Conservation (phyloP, 257 asterid genomes). For the Solanum clarkiae region DNA sequence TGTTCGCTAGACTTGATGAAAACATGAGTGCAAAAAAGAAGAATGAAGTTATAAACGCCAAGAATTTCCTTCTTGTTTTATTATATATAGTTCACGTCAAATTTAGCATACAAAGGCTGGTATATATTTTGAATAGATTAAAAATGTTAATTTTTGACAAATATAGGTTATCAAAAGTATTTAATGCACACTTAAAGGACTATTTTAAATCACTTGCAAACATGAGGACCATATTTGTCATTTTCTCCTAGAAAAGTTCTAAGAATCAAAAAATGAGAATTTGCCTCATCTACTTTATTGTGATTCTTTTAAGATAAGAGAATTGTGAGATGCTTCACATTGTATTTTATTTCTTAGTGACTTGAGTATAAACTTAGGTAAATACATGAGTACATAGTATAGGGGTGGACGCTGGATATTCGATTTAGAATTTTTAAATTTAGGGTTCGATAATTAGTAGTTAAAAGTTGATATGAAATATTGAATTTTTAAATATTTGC, state of each 20-base stretch:
- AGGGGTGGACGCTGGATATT: too few species aligned
- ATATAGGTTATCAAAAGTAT: neutral
- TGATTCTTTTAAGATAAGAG: neutral
- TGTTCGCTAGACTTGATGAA: neutral
- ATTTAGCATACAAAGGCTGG: neutral
- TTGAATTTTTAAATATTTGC: too few species aligned
- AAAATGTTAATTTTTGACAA: neutral
- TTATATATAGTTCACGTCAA: neutral
- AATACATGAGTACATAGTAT: neutral
- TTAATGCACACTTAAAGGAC: neutral
- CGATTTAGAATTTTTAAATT: too few species aligned
- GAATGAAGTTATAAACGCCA: neutral
- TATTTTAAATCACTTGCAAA: neutral
- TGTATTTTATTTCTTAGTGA: neutral
- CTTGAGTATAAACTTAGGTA: neutral
- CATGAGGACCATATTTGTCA: neutral
- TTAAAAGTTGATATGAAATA: too few species aligned
- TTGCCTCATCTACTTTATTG: neutral
- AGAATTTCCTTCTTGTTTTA: neutral
- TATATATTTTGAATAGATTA: neutral
- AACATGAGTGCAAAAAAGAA: neutral
- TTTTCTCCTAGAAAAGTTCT: neutral
- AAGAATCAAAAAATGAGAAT: neutral
- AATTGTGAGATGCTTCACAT: neutral
- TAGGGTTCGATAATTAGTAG: too few species aligned